Base-by-base conservation (phyloP, 1,284 basidiomycete genomes). In the Tilletia horrida region DNA sequence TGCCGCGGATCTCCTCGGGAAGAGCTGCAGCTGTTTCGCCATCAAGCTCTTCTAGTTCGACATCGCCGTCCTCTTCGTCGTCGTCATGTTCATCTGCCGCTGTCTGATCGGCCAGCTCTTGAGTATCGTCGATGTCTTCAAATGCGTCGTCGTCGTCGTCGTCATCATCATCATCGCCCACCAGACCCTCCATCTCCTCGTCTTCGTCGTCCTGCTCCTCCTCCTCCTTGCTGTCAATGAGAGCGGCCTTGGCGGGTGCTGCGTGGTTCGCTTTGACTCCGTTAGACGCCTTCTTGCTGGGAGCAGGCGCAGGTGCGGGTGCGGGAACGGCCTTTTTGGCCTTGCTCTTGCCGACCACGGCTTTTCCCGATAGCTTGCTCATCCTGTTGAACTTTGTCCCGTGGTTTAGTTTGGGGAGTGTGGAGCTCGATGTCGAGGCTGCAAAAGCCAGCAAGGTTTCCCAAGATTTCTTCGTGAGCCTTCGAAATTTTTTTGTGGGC, bases 1-100 rank as follows among this genome's bases (percentile, higher is more conserved):
- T 70, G 4, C 77, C 43, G 74, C 77, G 14, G 71, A 74, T 50
- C 74, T 71, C 52, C 61, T 78, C 74, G n/a, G 78, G 76, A 1
- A 80, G 67, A 35, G 77, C 77, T 59, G 74, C 67, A 1, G 69
- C 69, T 29, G 77, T 74, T 11, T 63, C 63, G 35, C 70, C 70
- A 0, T 71, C 71, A 6, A 71, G 70, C 2, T 71, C 72, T 7
- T 75, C 71, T 4, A 77, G 75, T 11, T 74, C 69, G 2, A 69
- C 69, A 35, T 70, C 72, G 68, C 67, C 63, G 14, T 68, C 70
- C 7, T 68, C 66, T 18, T 74, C 65, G 0, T 66, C 70, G 21
- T 74, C 70, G 2, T 45, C 66, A 25, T 65, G 44, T 3, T 69
- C 64, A 11, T 62, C 73, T 14, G 61, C 71, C 23, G 62, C 65